Percentiles rank a stretch among this genome's conserved stretches.
These are phyloP conservation scores for Geranium rotundifolium DNA, from an alignment of 345 rosid species.

Conservation along the genomic window DNA sequence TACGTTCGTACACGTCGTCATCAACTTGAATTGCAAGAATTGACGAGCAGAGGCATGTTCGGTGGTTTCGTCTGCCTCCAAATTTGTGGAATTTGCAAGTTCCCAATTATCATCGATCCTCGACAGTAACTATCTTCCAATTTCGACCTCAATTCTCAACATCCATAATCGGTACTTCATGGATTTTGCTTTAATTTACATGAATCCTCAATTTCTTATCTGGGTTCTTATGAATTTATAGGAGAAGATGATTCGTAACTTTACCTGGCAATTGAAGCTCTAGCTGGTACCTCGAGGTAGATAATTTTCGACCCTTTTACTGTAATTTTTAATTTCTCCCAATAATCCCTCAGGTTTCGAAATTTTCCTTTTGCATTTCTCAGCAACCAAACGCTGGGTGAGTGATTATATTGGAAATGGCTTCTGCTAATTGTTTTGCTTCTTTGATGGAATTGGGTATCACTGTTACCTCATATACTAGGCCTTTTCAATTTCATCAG, in stretches of 20 bases:
- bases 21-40: too few species aligned
- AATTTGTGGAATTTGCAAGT: too few species aligned
- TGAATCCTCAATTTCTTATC: too few species aligned
- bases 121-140: too few species aligned
- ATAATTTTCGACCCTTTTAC: background rate
- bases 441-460: slow-evolving; percentile 29
- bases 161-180: too few species aligned
- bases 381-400: background rate
- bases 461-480: slow-evolving; percentile 6
- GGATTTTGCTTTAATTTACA: too few species aligned
- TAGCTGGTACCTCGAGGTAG: background rate
- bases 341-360: background rate
- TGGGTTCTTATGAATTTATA: background rate
- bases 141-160: too few species aligned
- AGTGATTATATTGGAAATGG: background rate
- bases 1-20: too few species aligned
- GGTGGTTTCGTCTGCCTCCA: too few species aligned
- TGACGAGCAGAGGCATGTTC: too few species aligned
- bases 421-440: slow-evolving; percentile 19
- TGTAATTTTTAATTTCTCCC: background rate
- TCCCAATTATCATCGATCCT: too few species aligned
- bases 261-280: background rate
- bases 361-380: background rate
- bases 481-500: slow-evolving; percentile 15
- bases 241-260: background rate